These are phyloP conservation scores for Pyrrhoderma lamaoense DNA, from an alignment of 1,284 basidiomycete species.

Conservation along the genomic window DNA sequence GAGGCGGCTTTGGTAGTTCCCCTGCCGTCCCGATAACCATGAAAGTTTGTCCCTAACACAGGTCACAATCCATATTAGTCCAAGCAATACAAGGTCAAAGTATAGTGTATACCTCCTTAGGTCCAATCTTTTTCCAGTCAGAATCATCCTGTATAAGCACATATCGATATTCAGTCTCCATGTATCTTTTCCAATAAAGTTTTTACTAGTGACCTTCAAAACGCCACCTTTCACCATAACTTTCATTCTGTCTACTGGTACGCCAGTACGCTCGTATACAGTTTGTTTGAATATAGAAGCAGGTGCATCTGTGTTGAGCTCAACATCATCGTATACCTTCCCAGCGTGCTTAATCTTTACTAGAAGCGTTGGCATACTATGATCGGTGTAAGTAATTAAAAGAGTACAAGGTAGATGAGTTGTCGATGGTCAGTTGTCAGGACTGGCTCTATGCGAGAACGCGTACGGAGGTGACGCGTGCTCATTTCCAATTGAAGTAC, in stretches of 20 bases:
- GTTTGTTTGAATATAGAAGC: slow-evolving; percentile 75
- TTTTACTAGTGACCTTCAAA: slow-evolving; percentile 60
- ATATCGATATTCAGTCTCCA: background rate
- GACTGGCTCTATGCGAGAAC: no score
- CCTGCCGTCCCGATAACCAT: slow-evolving; percentile 91
- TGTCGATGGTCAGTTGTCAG: background rate
- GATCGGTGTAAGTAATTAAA: background rate
- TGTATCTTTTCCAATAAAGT: slow-evolving; percentile 16
- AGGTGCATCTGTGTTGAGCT: slow-evolving; percentile 61
- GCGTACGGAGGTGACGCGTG: slow-evolving; percentile 1
- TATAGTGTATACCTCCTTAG: slow-evolving; percentile 57
- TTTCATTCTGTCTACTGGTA: slow-evolving; percentile 90
- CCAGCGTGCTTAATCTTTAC: slow-evolving; percentile 92
- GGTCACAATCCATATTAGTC: background rate
- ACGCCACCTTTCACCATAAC: slow-evolving; percentile 95
- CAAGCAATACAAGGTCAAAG: background rate
- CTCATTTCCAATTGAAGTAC: background rate
- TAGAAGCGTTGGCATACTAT: slow-evolving; percentile 51
- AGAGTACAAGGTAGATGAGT: slow-evolving; percentile 2
- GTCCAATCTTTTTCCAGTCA: slow-evolving; percentile 74
- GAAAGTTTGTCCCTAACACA: slow-evolving; percentile 60
- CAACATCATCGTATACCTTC: slow-evolving; percentile 57
- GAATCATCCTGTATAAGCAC: slow-evolving; percentile 63
- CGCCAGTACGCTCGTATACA: slow-evolving; percentile 77
- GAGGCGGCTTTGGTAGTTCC: slow-evolving; percentile 83